These are phyloP conservation scores for Symmetrospora coprosmae DNA, from an alignment of 768 basidiomycete species.

Conservation along the genomic window DNA sequence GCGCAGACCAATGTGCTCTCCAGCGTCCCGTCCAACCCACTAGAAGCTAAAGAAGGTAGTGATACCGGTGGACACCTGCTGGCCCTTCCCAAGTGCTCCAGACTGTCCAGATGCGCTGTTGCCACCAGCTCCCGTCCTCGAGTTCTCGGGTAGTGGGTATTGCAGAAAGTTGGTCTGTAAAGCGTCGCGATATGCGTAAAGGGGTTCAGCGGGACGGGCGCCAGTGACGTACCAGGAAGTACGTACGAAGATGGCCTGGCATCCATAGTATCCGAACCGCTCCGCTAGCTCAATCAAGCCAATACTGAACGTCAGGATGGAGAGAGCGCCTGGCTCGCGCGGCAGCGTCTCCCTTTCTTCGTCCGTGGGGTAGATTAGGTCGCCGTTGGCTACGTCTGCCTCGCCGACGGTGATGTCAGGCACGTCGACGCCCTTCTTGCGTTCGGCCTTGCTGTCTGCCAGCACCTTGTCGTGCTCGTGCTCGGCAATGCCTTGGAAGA, in stretches of 20 bases:
- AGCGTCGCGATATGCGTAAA: too few species aligned
- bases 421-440: neutral
- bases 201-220: too few species aligned
- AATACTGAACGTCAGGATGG: neutral
- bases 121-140: conserved; percentile 49
- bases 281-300: conserved; percentile 6
- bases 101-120: conserved; percentile 12
- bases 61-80: conserved; percentile 59
- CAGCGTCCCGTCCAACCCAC: neutral
- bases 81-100: conserved; percentile 40
- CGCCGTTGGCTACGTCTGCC: neutral
- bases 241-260: conserved; percentile 28
- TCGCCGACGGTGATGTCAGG: neutral
- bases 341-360: conserved; percentile 2
- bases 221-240: too few species aligned
- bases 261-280: conserved; percentile 47
- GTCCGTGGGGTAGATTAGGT: neutral
- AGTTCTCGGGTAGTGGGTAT: conserved; percentile 51
- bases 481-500: neutral
- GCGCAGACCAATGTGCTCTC: neutral
- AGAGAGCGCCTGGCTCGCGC: conserved; percentile 3
- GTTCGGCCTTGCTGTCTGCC: conserved; percentile 7
- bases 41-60: conserved; percentile 21
- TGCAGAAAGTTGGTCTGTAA: conserved; percentile 61
- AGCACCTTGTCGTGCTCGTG: neutral